Evolutionary conservation across 2,329 filamentous ascomycete species (phyloP).

Genomic region (Scolecobasidium constrictum): DNA sequence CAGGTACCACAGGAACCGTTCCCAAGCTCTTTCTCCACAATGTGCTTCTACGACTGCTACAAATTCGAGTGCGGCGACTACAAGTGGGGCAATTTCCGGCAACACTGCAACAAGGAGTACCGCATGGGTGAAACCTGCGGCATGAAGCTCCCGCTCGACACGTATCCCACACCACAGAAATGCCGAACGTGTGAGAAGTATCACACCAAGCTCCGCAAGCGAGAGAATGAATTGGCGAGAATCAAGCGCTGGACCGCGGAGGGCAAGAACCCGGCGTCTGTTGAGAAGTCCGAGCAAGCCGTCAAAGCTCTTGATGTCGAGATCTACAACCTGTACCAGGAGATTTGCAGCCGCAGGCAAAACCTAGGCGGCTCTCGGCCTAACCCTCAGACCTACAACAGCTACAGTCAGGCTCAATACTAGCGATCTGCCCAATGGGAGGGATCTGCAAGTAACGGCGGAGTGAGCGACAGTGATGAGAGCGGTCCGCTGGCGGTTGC

Average conservation of each 20-base stretch:
- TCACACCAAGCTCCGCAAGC: conserved; percentile 53
- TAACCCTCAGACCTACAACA: neutral
- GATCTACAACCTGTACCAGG: conserved; percentile 52
- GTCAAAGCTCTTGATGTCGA: conserved; percentile 62
- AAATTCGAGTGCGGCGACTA: conserved; percentile 79
- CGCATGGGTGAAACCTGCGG: conserved; percentile 94
- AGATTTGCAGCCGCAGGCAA: conserved; percentile 34
- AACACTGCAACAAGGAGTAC: conserved; percentile 91
- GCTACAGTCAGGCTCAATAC: neutral
- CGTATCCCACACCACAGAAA: conserved; percentile 48
- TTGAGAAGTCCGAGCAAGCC: conserved; percentile 58
- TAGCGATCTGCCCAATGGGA: neutral
- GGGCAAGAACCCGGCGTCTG: conserved; percentile 47
- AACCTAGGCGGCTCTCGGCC: conserved; percentile 13
- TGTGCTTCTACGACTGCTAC: conserved; percentile 96
- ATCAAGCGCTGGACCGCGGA: conserved; percentile 38
- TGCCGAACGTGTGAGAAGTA: conserved; percentile 87
- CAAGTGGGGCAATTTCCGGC: conserved; percentile 88
- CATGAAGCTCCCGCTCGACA: conserved; percentile 77
- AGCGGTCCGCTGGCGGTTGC: neutral
- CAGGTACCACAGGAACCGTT: conserved; percentile 18
- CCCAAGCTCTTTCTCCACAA: conserved; percentile 32
- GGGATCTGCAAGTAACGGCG: conserved; percentile 1
- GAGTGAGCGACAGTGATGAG: neutral
- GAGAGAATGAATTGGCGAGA: conserved; percentile 9